Evolutionary conservation across 768 basidiomycete species (phyloP).

Genomic region (Coprinellus aureogranulatus): DNA sequence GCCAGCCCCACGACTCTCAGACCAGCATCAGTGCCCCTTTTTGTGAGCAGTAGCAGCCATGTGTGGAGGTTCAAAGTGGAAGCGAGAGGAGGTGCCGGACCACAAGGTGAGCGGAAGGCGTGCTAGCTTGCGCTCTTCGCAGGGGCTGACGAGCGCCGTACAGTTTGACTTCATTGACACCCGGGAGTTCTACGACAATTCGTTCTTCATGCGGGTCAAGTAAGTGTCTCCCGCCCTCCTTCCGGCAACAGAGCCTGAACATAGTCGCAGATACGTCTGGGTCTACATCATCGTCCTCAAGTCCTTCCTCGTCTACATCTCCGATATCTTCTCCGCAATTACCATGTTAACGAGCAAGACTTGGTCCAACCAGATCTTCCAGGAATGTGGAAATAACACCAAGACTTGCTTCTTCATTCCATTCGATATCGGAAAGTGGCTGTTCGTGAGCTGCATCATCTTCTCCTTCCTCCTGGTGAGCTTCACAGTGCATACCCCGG

Average conservation of each 20-base stretch:
- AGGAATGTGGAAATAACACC: slow-evolving; percentile 57
- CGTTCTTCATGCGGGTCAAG: slow-evolving; percentile 85
- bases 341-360: slow-evolving; percentile 90
- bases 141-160: background rate
- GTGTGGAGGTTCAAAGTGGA: slow-evolving; percentile 83
- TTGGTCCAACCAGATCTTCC: slow-evolving; percentile 92
- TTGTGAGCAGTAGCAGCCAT: slow-evolving; percentile 32
- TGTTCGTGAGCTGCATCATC: slow-evolving; percentile 97
- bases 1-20: slow-evolving; percentile 20
- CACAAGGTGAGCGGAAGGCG: slow-evolving; percentile 71
- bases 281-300: slow-evolving; percentile 92
- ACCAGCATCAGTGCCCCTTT: slow-evolving; percentile 22
- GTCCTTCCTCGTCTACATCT: slow-evolving; percentile 92
- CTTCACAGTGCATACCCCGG: no score
- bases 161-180: slow-evolving; percentile 98
- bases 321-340: slow-evolving; percentile 96
- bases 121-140: background rate
- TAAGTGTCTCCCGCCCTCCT: slow-evolving; percentile 33
- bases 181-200: slow-evolving; percentile 86
- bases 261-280: slow-evolving; percentile 74
- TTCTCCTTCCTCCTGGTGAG: slow-evolving; percentile 93
- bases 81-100: slow-evolving; percentile 94
- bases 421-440: slow-evolving; percentile 88
- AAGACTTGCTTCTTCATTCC: slow-evolving; percentile 78
- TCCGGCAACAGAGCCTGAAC: slow-evolving; percentile 1